phyloP scores from a whole-genome alignment of 2,329 filamentous ascomycete genomes.

The Huntiella bhutanensis region DNA sequence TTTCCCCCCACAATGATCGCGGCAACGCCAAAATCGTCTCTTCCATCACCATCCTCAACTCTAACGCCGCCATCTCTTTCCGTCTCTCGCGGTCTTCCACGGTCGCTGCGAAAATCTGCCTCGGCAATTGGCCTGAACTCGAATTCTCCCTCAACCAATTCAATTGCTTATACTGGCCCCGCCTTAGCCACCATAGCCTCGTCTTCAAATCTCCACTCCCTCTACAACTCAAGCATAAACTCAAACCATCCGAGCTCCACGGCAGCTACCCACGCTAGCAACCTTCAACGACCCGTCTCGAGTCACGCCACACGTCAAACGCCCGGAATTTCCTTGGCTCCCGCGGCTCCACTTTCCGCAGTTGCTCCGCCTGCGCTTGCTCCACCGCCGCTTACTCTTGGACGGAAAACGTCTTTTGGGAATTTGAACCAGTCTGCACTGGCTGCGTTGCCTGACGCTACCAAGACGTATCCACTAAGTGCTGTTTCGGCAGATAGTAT shows the following conservation, averaged over 20 bases:
- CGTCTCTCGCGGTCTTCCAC: slow-evolving; percentile 8
- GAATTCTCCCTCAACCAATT: neutral
- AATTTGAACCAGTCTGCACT: slow-evolving; percentile 46
- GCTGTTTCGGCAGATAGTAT: slow-evolving; percentile 18
- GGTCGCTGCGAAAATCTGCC: slow-evolving; percentile 9
- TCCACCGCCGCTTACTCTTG: slow-evolving; percentile 4
- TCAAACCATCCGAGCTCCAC: neutral
- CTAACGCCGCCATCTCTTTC: slow-evolving; percentile 4
- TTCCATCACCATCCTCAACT: slow-evolving; percentile 4
- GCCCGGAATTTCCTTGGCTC: neutral
- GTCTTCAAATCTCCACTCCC: slow-evolving; percentile 7
- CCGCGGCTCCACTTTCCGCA: slow-evolving; percentile 1
- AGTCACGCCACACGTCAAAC: no score
- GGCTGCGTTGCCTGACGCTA: slow-evolving; percentile 47
- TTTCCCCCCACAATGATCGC: slow-evolving; percentile 7
- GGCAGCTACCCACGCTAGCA: no score
- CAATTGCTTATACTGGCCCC: neutral
- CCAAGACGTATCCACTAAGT: slow-evolving; percentile 41
- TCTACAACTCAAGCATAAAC: slow-evolving; percentile 1
- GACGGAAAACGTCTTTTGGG: slow-evolving; percentile 51
- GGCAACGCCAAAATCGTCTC: slow-evolving; percentile 2
- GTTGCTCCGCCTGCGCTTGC: neutral
- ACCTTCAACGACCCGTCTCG: no score
- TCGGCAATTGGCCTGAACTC: slow-evolving; percentile 9
- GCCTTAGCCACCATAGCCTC: slow-evolving; percentile 6